Percentiles rank a stretch among this genome's conserved stretches.
phyloP scores from a whole-genome alignment of 768 basidiomycete species.

The Naganishia vishniacii region DNA sequence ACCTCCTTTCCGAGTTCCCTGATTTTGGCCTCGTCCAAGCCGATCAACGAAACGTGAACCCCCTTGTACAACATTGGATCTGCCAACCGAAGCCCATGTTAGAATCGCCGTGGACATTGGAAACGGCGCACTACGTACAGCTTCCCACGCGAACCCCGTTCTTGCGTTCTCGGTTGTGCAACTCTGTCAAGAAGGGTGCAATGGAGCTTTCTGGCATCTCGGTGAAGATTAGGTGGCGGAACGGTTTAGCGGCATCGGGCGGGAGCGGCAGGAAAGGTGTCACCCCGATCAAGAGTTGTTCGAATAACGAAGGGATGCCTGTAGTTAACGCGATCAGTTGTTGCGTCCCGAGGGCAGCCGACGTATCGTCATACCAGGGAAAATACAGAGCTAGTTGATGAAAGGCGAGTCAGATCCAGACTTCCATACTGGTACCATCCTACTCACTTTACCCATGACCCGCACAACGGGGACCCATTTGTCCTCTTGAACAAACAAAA shows the following conservation, averaged over 20 bases:
- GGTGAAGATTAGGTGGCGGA: conserved; percentile 77
- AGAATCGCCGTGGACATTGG: neutral
- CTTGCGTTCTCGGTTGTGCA: conserved; percentile 67
- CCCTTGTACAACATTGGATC: conserved; percentile 50
- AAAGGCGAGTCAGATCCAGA: neutral
- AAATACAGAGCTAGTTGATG: conserved; percentile 60
- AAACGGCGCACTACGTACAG: neutral
- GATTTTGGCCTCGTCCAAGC: conserved; percentile 50
- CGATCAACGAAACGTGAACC: conserved; percentile 65
- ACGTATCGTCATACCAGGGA: conserved; percentile 59
- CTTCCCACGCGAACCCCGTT: conserved; percentile 72
- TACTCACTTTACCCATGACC: conserved; percentile 61
- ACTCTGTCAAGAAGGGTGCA: conserved; percentile 73
- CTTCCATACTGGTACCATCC: no score
- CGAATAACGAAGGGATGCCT: conserved; percentile 70
- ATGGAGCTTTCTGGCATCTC: conserved; percentile 76
- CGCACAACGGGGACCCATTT: conserved; percentile 92
- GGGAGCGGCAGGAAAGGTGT: conserved; percentile 73
- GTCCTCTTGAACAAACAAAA: conserved; percentile 69
- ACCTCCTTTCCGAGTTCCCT: conserved; percentile 50
- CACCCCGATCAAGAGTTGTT: conserved; percentile 69
- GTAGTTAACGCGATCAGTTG: no score
- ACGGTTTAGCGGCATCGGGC: conserved; percentile 65
- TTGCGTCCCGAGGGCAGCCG: no score
- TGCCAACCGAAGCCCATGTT: neutral